Evolutionary conservation across 495 filamentous ascomycete species (phyloP), one percentile per base, ranked within the genome.

Genomic region (Elasticomyces elasticus): DNA sequence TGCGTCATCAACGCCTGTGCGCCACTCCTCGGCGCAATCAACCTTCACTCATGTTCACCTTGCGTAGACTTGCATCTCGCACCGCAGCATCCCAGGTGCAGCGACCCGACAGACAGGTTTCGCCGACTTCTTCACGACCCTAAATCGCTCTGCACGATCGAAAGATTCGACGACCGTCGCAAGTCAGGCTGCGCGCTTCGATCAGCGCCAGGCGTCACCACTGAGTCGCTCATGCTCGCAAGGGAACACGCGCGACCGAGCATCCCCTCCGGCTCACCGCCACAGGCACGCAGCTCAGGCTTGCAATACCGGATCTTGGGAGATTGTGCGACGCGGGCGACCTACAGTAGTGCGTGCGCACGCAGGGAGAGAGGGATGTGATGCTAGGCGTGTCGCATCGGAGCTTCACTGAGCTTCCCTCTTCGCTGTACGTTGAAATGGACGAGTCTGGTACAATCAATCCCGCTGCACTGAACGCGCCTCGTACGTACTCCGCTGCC

Each of bases 381-480:
- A 62, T 62, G 59, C 55, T 62, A 51, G 59, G 50, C 55, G 59
- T 56, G 47, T 61, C 58, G 58, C 58, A 56, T 56, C 55, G 48
- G 23, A 57, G 54, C 44, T 54, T 38, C 41, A 37, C 45, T 53
- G 41, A 37, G 42, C 30, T 56, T 43, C 50, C 54, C 35, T 54
- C 50, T 15, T 9, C 23, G 24, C 49, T 25, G 33, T 52, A 53
- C 54, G 79, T 77, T 64, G 76, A 82, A 57, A 76, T 83, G 60
- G 84, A 88, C 76, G 79, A 79, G 55, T 82, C 81, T 53, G 84
- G 83, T 31, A 89, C 86, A 50, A 90, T 90, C 71, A 84, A 90
- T 68, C 86, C 86, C 54, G 84, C 83, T 25, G 83, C 82, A 13
- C 68, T 86, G 70, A 83, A 82, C 64, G 75, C 79, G 41, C 70